A percentile compares a stretch with the other conserved stretches of the same genome.
These are phyloP conservation scores for Dioscorea dumetorum DNA, from an alignment of 106 monocot species.

Conservation along the genomic window DNA sequence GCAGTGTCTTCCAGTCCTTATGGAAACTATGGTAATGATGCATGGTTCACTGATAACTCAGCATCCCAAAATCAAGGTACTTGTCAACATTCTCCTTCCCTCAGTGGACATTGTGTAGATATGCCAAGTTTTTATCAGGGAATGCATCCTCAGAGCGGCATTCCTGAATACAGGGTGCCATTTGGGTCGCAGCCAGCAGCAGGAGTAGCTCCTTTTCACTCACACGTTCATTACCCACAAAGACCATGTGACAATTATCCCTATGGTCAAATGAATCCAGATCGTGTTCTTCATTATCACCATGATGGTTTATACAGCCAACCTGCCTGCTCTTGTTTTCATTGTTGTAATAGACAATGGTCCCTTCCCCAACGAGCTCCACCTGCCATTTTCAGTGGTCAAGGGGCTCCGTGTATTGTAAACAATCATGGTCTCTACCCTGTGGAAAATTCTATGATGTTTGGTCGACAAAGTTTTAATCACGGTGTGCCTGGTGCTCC, in stretches of 20 bases:
- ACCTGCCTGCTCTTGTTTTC: conserved; percentile 51
- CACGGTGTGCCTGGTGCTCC: conserved; percentile 20
- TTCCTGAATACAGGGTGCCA: conserved; percentile 40
- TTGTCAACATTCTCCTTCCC: conserved; percentile 17
- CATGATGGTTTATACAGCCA: conserved; percentile 63
- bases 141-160: conserved; percentile 27
- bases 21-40: conserved; percentile 15
- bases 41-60: conserved; percentile 27
- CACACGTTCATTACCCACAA: conserved; percentile 22
- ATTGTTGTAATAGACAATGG: conserved; percentile 50
- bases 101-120: conserved; percentile 16
- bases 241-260: conserved; percentile 30
- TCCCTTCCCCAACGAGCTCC: conserved; percentile 23
- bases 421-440: conserved; percentile 34
- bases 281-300: conserved; percentile 53
- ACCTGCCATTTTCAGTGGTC: conserved; percentile 16
- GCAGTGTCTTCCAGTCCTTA: conserved; percentile 11
- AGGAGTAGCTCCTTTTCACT: conserved; percentile 27
- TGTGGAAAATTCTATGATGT: conserved; percentile 18
- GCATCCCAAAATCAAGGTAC: conserved; percentile 24
- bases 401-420: conserved; percentile 28
- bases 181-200: conserved; percentile 14
- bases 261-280: conserved; percentile 37
- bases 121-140: conserved; percentile 36
- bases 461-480: conserved; percentile 27